Percentiles rank a stretch among this genome's conserved stretches.
phyloP scores from a whole-genome alignment of 176 grass and related monocot genomes.

The Triticum urartu region DNA sequence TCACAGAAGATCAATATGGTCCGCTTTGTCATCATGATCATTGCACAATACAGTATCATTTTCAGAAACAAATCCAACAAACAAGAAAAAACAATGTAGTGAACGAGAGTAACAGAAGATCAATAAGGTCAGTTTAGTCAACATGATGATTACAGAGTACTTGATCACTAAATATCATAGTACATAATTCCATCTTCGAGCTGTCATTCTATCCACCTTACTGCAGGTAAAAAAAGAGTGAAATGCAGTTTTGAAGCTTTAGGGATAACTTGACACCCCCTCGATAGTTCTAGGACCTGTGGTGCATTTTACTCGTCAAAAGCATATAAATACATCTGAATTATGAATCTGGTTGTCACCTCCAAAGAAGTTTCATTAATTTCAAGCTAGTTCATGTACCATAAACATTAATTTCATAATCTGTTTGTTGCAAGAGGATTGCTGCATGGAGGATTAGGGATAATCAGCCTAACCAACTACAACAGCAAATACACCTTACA shows the following conservation, averaged over 20 bases:
- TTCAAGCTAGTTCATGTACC: neutral
- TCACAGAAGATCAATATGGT: neutral
- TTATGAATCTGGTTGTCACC: neutral
- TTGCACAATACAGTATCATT: neutral
- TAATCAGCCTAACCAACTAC: no score
- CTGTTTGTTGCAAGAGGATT: no score
- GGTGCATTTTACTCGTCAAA: neutral
- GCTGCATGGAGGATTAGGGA: no score
- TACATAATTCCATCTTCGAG: neutral
- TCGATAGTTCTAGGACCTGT: no score
- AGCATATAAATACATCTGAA: conserved; percentile 8
- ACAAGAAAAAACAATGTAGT: neutral
- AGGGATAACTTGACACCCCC: no score
- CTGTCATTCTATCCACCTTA: neutral
- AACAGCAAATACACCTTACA: no score
- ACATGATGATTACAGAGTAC: neutral
- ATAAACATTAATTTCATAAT: neutral
- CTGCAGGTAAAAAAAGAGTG: neutral
- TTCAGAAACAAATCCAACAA: neutral
- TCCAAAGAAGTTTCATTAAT: neutral
- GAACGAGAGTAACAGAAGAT: neutral
- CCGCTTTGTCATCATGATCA: neutral
- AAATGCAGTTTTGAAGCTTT: no score
- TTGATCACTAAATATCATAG: neutral
- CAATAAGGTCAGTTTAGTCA: neutral